phyloP scores from a whole-genome alignment of 2,329 filamentous ascomycete species.

The Curvularia sp. region DNA sequence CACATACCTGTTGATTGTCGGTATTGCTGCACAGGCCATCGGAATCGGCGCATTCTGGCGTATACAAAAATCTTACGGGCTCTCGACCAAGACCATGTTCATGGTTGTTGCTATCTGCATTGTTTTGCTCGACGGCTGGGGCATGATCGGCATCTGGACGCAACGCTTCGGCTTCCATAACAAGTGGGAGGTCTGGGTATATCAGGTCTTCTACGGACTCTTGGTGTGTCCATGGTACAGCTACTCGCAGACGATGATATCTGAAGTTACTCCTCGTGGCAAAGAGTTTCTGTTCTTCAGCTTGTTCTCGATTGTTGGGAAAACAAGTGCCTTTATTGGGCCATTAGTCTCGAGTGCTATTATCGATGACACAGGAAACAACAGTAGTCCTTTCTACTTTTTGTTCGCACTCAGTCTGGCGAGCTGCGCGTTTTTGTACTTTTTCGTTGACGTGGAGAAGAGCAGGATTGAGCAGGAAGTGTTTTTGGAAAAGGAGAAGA shows the following conservation, averaged over 20 bases:
- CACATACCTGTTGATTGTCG: constrained; percentile 71
- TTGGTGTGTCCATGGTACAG: constrained; percentile 74
- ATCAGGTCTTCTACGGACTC: constrained; percentile 66
- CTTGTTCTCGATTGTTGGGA: constrained; percentile 72
- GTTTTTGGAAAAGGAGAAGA: constrained; percentile 35
- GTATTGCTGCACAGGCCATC: constrained; percentile 67
- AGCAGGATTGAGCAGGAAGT: constrained; percentile 35
- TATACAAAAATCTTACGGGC: constrained; percentile 64
- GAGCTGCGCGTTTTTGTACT: constrained; percentile 31
- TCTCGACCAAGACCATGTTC: constrained; percentile 73
- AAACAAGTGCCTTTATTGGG: constrained; percentile 72
- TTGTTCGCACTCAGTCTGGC: constrained; percentile 48
- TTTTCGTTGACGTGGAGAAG: constrained; percentile 35
- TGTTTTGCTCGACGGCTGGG: constrained; percentile 66
- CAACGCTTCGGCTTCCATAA: constrained; percentile 61
- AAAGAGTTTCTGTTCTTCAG: constrained; percentile 76
- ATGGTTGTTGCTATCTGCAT: constrained; percentile 68
- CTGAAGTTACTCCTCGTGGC: constrained; percentile 70
- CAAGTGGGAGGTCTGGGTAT: constrained; percentile 61
- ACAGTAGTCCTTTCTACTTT: constrained; percentile 71
- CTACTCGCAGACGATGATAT: constrained; percentile 75
- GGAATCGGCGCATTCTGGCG: constrained; percentile 69
- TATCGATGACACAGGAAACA: constrained; percentile 67
- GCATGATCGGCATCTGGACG: constrained; percentile 66
- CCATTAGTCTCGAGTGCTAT: constrained; percentile 73